Base-by-base conservation (phyloP, 2,329 filamentous ascomycete genomes). In the Pezicula neosporulosa region DNA sequence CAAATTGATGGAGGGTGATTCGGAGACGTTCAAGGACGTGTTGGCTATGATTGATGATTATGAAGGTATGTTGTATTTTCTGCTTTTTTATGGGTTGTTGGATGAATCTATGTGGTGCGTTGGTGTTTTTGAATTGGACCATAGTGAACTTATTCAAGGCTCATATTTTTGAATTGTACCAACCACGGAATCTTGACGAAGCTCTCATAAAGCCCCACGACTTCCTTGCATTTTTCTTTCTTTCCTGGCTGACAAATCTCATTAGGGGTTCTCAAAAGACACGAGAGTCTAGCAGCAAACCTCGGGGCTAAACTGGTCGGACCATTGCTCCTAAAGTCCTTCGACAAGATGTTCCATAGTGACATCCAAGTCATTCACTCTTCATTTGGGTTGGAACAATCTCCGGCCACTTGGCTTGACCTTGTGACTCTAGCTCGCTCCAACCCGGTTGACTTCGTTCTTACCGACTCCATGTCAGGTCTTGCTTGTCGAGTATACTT, bases 231-330 rank as follows among this genome's bases (percentile, higher is more conserved):
- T 13, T 45, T 10, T 15, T 30, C n/a, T 33, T 4, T 16, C 21
- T 27, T 9, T 10, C 37, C 42, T 19, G 12, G 1, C 37, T 44
- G 2, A 42, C 53, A 56, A 44, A 60, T 55, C 54, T 53, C 60
- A 50, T 54, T 53, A 79, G 90, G 85, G 57, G 89, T 94, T 15
- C 75, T 96, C 48, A 88, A 89, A 62, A 83, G 89, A 50, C 89
- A 93, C 67, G 90, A 96, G 71, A 93, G 88, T 68, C 82, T 96
- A 61, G 91, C 90, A 44, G 86, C 87, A 52, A 93, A 90, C 63
- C 77, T 96, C 24, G 90, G 90, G 61, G 90, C 89, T 50, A 88
- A 90, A 59, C 85, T 92, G 16, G 82, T 91, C 1, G 90, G 88
- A 0, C 89, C 90, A 21, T 89, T 92, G 47, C 73, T 96, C 56